Evolutionary conservation across 139 green algal genomes (phyloP).

Genomic region (Edaphochlamys debaryana): DNA sequence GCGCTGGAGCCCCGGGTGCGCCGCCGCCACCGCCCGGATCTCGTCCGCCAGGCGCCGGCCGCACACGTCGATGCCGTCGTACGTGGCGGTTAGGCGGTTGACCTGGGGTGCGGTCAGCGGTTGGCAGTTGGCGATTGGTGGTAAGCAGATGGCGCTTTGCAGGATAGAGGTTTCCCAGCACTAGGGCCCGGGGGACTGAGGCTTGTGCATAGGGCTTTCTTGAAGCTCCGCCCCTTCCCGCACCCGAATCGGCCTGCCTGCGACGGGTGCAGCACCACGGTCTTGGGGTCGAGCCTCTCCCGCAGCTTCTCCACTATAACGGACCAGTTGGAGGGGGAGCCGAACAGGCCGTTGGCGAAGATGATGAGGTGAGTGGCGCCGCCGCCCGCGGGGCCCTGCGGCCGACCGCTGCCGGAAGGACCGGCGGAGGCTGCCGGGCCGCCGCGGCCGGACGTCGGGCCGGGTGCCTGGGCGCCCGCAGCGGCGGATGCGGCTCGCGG

Average conservation of each 20-base stretch:
- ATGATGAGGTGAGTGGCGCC: constrained; percentile 67
- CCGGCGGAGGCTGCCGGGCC: not conserved
- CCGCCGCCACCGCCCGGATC: constrained; percentile 58
- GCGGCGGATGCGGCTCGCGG: no score
- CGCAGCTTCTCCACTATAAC: constrained; percentile 55
- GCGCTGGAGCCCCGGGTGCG: constrained; percentile 61
- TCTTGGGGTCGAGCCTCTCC: constrained; percentile 41
- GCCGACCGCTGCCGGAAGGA: not conserved
- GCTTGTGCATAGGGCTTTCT: not conserved
- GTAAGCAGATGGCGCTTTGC: not conserved
- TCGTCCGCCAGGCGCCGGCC: constrained; percentile 80
- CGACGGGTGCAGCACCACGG: constrained; percentile 56
- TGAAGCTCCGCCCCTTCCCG: not conserved
- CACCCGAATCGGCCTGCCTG: no score
- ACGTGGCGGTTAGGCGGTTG: constrained; percentile 53
- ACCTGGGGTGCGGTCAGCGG: constrained; percentile 2
- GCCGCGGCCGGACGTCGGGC: no score
- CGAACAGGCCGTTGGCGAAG: constrained; percentile 81
- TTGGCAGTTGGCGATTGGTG: no score
- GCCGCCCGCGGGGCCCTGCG: not conserved
- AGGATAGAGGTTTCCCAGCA: not conserved
- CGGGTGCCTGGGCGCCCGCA: no score
- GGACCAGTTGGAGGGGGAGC: constrained; percentile 73
- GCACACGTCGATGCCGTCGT: constrained; percentile 85
- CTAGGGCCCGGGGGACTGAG: not conserved